phyloP scores from a whole-genome alignment of 345 rosid genomes.

The Linum tenue region DNA sequence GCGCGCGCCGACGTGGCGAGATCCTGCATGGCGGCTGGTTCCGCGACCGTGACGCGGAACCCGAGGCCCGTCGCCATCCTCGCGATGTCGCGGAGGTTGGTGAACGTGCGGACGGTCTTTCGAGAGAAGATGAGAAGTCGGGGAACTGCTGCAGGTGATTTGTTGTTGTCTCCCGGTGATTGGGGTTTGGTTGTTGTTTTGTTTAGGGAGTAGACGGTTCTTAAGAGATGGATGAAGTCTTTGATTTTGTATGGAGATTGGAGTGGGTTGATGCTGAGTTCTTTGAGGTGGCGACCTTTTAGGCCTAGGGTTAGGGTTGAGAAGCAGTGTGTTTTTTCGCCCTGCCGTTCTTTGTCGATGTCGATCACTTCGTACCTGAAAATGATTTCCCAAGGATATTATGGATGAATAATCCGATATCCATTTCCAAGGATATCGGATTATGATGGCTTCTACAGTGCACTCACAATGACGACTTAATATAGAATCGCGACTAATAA shows the following conservation, averaged over 20 bases:
- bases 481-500: no score
- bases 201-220: slow-evolving; percentile 39
- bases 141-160: slow-evolving; percentile 19
- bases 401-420: no score
- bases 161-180: not conserved
- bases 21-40: slow-evolving; percentile 29
- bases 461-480: no score
- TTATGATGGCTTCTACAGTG: no score
- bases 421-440: no score
- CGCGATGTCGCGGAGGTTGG: slow-evolving; percentile 33
- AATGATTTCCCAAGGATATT: not conserved
- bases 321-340: slow-evolving; percentile 41
- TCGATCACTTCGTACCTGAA: slow-evolving; percentile 2
- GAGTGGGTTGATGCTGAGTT: slow-evolving; percentile 49
- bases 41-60: slow-evolving; percentile 42
- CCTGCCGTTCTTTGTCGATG: slow-evolving; percentile 38
- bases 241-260: slow-evolving; percentile 38
- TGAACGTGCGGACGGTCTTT: slow-evolving; percentile 44
- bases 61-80: slow-evolving; percentile 37
- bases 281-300: slow-evolving; percentile 33
- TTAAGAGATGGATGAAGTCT: slow-evolving; percentile 46
- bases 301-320: slow-evolving; percentile 48
- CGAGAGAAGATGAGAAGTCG: slow-evolving; percentile 52
- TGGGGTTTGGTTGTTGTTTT: slow-evolving; percentile 21
- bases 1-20: slow-evolving; percentile 31